Evolutionary conservation across 2,329 filamentous ascomycete species (phyloP).

Genomic region (Colletotrichum tropicicola): DNA sequence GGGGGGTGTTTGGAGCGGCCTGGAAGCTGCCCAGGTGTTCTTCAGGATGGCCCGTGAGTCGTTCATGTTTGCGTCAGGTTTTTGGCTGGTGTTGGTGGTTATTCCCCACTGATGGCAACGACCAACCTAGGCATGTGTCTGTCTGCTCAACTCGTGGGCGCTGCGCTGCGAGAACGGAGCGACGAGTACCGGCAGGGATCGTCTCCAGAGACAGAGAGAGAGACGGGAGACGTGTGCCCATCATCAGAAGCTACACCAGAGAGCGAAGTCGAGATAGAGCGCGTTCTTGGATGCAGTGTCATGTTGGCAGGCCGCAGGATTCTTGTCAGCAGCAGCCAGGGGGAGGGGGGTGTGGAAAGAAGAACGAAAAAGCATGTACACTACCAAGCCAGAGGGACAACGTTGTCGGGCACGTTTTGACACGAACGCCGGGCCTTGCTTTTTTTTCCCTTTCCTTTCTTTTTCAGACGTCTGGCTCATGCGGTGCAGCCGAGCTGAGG

Average conservation of each 20-base stretch:
- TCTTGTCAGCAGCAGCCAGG: background rate
- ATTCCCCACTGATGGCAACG: conserved; percentile 8
- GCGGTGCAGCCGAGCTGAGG: background rate
- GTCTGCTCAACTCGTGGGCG: background rate
- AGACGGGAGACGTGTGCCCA: background rate
- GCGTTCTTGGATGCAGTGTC: background rate
- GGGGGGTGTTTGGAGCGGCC: background rate
- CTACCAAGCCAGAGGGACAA: background rate
- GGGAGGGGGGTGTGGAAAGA: background rate
- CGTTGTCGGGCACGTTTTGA: conserved; percentile 8
- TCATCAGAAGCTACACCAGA: too few relatives aligned
- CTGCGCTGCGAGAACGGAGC: too few relatives aligned
- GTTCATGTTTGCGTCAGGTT: conserved; percentile 1
- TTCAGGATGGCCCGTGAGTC: conserved; percentile 5
- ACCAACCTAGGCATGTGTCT: background rate
- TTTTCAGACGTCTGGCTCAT: background rate
- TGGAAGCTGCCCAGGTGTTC: too few relatives aligned
- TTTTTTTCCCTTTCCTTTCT: background rate
- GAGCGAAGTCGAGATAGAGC: background rate
- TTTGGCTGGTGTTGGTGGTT: background rate
- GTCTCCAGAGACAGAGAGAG: too few relatives aligned
- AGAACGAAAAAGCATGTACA: background rate
- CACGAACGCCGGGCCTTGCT: conserved; percentile 3
- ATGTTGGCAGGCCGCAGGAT: background rate
- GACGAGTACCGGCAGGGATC: too few relatives aligned